Conservation (phyloP, 1,139 yeast species). For the Geotrichum reessii region DNA sequence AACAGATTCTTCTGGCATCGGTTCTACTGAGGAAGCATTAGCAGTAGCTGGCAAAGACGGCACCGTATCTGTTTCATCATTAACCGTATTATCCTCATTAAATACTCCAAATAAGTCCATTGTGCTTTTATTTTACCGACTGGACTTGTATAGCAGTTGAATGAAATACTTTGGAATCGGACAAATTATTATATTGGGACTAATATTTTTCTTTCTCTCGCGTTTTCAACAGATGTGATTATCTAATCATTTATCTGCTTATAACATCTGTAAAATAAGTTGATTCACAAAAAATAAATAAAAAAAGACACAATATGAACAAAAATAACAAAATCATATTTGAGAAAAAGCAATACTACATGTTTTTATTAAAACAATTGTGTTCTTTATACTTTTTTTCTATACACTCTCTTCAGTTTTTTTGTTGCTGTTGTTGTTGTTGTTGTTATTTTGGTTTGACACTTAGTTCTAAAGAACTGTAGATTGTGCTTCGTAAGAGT, state of each 20-base stretch:
- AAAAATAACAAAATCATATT: too few species aligned
- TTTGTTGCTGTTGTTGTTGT: too few species aligned
- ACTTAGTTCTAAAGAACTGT: too few species aligned
- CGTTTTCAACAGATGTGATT: background rate
- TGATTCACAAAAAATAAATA: too few species aligned
- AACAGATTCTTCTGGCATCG: background rate
- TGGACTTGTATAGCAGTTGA: background rate
- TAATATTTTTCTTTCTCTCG: background rate
- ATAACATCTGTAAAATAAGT: too few species aligned
- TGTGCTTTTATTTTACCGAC: background rate
- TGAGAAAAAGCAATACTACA: too few species aligned
- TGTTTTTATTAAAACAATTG: too few species aligned
- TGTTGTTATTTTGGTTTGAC: too few species aligned
- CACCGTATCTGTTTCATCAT: background rate
- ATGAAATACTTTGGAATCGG: background rate
- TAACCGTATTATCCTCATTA: background rate
- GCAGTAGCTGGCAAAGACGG: background rate
- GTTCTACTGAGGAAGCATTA: background rate
- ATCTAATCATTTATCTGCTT: background rate
- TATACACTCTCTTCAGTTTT: too few species aligned
- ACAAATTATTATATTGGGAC: background rate
- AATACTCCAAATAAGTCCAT: conserved; percentile 1
- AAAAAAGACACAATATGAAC: too few species aligned
- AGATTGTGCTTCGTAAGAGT: too few species aligned
- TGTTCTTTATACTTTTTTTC: too few species aligned